Conservation (phyloP, 2,329 filamentous ascomycete genomes). For the Fusarium scirpi region DNA sequence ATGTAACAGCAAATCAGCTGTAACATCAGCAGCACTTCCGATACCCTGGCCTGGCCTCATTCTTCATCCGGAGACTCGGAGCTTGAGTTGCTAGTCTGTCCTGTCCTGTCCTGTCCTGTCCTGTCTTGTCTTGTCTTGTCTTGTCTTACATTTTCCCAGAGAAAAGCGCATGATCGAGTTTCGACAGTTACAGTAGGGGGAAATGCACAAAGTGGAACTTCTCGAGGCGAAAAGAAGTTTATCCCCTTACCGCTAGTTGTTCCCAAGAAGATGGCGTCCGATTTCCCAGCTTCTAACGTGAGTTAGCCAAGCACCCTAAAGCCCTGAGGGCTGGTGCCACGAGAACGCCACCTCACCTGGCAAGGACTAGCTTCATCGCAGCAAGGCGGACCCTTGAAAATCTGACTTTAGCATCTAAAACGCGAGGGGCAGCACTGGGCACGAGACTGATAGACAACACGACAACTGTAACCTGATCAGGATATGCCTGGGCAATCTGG, state of each 20-base stretch:
- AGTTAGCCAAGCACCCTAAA: constrained; percentile 10
- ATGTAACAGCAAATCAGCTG: not conserved
- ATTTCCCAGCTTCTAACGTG: constrained; percentile 26
- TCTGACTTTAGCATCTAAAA: constrained; percentile 24
- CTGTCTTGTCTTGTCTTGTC: not conserved
- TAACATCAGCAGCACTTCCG: not conserved
- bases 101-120: not conserved
- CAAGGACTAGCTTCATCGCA: constrained; percentile 30
- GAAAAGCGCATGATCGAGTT: constrained; percentile 10
- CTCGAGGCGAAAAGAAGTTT: constrained; percentile 17
- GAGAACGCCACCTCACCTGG: constrained; percentile 27
- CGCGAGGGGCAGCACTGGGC: constrained; percentile 32
- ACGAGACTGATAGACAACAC: constrained; percentile 26
- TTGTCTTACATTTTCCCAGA: not conserved
- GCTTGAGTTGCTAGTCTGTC: not conserved
- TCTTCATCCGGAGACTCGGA: not conserved
- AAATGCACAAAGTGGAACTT: constrained; percentile 27
- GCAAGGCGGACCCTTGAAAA: constrained; percentile 37
- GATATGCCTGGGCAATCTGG: constrained; percentile 11
- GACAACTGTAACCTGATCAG: constrained; percentile 5
- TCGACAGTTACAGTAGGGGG: not conserved
- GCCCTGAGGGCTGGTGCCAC: constrained; percentile 33
- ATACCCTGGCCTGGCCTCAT: constrained; percentile 4
- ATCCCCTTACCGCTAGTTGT: constrained; percentile 46
- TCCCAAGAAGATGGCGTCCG: constrained; percentile 33